phyloP scores from a whole-genome alignment of 352 stramenopile genomes.

The Globisporangium yorkense region DNA sequence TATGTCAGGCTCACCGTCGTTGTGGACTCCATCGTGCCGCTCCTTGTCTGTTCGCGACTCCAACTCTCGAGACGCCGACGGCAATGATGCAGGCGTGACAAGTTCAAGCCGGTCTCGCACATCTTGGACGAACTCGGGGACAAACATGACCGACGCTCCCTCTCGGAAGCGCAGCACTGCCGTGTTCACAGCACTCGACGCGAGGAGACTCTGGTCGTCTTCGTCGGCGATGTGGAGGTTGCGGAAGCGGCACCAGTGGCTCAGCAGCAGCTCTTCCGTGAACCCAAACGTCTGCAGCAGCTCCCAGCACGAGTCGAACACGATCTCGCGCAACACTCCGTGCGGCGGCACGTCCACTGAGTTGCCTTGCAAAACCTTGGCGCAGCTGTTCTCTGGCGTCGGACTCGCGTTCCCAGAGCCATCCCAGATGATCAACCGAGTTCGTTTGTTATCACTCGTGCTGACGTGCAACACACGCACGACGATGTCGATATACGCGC shows the following conservation, averaged over 20 bases:
- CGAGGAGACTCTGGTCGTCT: slow-evolving; percentile 1
- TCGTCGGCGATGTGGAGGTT: slow-evolving; percentile 52
- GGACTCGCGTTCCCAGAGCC: slow-evolving; percentile 34
- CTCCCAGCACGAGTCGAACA: slow-evolving; percentile 64
- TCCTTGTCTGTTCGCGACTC: background rate
- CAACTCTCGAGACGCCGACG: background rate
- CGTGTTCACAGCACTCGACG: slow-evolving; percentile 7
- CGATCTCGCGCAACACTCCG: slow-evolving; percentile 52
- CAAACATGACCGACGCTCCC: slow-evolving; percentile 56
- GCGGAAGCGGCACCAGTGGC: slow-evolving; percentile 65
- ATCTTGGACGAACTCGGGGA: slow-evolving; percentile 38
- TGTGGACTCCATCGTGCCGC: background rate
- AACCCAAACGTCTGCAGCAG: slow-evolving; percentile 57
- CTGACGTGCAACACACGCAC: slow-evolving; percentile 48
- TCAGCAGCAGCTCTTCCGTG: slow-evolving; percentile 18
- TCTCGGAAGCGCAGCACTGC: slow-evolving; percentile 54
- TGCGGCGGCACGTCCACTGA: slow-evolving; percentile 17
- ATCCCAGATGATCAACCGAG: slow-evolving; percentile 61
- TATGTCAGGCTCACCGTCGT: background rate
- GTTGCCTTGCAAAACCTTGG: slow-evolving; percentile 16
- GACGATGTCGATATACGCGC: slow-evolving; percentile 57
- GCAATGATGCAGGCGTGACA: background rate
- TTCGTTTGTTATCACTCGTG: slow-evolving; percentile 13
- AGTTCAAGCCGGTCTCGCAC: slow-evolving; percentile 31
- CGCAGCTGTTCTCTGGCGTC: slow-evolving; percentile 8